Conservation (phyloP, 2,329 filamentous ascomycete species). For the Neonectria neomacrospora region DNA sequence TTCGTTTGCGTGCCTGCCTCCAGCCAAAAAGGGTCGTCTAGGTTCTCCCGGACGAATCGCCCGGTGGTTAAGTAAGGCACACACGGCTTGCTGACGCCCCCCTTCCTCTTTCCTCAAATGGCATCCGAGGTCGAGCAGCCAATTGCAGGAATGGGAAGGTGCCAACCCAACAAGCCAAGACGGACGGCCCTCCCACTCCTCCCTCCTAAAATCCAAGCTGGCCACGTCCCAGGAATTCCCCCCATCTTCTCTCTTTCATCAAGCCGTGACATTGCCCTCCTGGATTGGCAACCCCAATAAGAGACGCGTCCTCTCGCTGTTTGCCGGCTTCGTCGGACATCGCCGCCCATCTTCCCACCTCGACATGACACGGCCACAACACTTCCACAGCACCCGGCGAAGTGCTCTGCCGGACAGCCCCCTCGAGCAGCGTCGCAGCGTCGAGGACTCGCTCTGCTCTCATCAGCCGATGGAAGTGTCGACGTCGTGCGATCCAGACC, state of each 20-base stretch:
- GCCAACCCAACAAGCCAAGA: constrained; percentile 1
- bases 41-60: constrained; percentile 38
- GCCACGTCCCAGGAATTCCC: background rate
- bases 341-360: constrained; percentile 6
- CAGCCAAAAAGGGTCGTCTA: constrained; percentile 8
- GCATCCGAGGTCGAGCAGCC: constrained; percentile 6
- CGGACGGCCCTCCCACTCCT: background rate
- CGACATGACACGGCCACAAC: background rate
- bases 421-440: background rate
- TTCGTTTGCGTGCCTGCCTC: background rate
- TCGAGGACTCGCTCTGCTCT: background rate
- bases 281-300: background rate
- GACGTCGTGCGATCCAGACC: constrained; percentile 24
- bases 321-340: constrained; percentile 6
- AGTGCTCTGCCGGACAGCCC: background rate
- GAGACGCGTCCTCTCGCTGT: background rate
- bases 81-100: constrained; percentile 17
- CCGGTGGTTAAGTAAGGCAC: constrained; percentile 23
- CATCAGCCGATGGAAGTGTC: constrained; percentile 17
- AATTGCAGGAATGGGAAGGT: constrained; percentile 22
- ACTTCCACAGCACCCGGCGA: background rate
- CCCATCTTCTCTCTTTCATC: constrained; percentile 5
- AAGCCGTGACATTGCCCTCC: constrained; percentile 2
- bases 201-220: background rate
- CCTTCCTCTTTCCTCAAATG: constrained; percentile 15